Evolutionary conservation across 2,329 filamentous ascomycete genomes (phyloP), one percentile per base, ranked within the genome.

Genomic region (Colletotrichum chrysophilum): DNA sequence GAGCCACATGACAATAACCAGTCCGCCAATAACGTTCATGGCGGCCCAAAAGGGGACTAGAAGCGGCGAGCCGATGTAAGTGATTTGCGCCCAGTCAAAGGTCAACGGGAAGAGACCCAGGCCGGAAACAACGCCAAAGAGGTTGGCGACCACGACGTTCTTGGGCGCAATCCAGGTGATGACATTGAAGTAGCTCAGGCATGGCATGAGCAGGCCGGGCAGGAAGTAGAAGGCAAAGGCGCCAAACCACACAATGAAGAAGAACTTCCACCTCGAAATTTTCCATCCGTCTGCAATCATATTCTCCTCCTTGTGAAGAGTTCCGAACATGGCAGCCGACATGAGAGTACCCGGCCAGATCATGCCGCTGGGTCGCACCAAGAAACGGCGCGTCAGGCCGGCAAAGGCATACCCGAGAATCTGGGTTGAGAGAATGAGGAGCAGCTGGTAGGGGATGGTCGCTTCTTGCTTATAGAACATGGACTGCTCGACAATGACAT

Each of bases 41-140:
- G 95, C 93, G 55, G 95, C 94, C 95, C 95, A 96, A 83, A 96
- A 97, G 0, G 95, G 95, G 0, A 95, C 95, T 18, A 97, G 89
- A 8, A 97, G 87, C 0, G 94, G 95, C 5, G 95, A 97, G 18
- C 95, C 95, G 79, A 97, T 97, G 81, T 96, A 93, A 1, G 95
- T 95, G 77, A 98, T 93, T 81, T 98, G 95, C 1, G 94, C 94
- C 95, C 95, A 98, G 85, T 98, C 95, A 80, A 98, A 97, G 0
- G 95, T 97, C 80, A 98, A 82, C 0, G 95, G 95, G 77, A 97
- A 95, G 38, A 98, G 86, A 1, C 95, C 95, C 16, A 98, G 89
- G 4, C 95, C 95, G 3, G 95, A 96, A n/a, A 92, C 91, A 18
- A 96, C 94, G 18, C 95, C 95, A 81, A 97, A 97, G 78, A 98